These are phyloP conservation scores for Gaertneriomyces semiglobifer DNA, from an alignment of 192 early-diverging fungal genomes.

Conservation along the genomic window DNA sequence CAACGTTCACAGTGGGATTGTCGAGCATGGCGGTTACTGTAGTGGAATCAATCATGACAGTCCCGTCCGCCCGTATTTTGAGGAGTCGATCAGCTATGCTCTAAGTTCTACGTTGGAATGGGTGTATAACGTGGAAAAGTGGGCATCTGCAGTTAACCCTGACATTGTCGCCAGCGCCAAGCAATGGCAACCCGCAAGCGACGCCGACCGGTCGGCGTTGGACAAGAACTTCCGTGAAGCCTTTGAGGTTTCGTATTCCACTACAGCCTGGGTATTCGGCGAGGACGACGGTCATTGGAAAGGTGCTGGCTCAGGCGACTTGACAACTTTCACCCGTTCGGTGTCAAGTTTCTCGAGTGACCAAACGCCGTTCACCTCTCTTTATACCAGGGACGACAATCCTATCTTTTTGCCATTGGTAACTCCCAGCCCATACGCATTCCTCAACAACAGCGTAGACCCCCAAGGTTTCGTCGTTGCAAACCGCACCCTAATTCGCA, in stretches of 20 bases:
- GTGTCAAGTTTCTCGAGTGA: neutral
- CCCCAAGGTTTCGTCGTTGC: slow-evolving; percentile 13
- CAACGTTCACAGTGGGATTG: slow-evolving; percentile 18
- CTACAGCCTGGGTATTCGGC: slow-evolving; percentile 25
- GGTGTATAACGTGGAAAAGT: slow-evolving; percentile 29
- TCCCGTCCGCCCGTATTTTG: slow-evolving; percentile 20
- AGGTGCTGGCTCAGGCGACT: slow-evolving; percentile 22
- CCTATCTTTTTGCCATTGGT: slow-evolving; percentile 16
- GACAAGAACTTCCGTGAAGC: slow-evolving; percentile 23
- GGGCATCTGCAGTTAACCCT: slow-evolving; percentile 19
- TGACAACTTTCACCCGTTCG: slow-evolving; percentile 19
- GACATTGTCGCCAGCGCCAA: slow-evolving; percentile 11
- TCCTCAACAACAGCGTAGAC: slow-evolving; percentile 18
- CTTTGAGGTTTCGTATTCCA: slow-evolving; percentile 28
- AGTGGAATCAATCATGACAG: slow-evolving; percentile 19
- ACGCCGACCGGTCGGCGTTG: neutral
- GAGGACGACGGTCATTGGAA: slow-evolving; percentile 30
- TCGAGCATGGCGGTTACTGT: slow-evolving; percentile 26
- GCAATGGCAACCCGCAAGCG: slow-evolving; percentile 13
- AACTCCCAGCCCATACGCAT: slow-evolving; percentile 18
- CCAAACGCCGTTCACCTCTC: slow-evolving; percentile 20
- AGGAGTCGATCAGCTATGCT: slow-evolving; percentile 24
- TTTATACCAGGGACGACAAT: slow-evolving; percentile 7
- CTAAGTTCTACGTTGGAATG: slow-evolving; percentile 21
- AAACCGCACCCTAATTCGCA: slow-evolving; percentile 12